A percentile compares a stretch with the other conserved stretches of the same genome.
Evolutionary conservation across 176 grass and related monocot genomes (phyloP).

Genomic region (Olyra latifolia): DNA sequence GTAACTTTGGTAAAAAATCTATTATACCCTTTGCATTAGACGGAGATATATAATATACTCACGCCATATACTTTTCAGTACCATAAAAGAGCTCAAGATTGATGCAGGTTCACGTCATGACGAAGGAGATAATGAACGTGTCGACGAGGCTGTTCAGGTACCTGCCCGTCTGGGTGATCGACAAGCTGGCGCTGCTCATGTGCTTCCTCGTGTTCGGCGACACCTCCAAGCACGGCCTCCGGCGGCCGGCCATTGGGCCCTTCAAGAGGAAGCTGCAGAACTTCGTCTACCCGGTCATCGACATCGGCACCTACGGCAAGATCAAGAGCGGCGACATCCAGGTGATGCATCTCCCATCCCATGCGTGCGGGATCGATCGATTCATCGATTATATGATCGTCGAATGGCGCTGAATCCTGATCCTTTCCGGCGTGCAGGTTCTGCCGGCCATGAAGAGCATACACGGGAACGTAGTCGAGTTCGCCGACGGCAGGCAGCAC

Average conservation of each 20-base stretch:
- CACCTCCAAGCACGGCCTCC: slow-evolving; percentile 48
- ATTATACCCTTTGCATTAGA: too few species aligned
- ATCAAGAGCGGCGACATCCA: slow-evolving; percentile 54
- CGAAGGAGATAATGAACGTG: slow-evolving; percentile 33
- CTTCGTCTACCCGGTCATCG: slow-evolving; percentile 21
- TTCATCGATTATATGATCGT: too few species aligned
- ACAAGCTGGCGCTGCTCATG: slow-evolving; percentile 36
- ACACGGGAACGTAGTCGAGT: slow-evolving; percentile 33
- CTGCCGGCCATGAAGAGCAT: slow-evolving; percentile 12
- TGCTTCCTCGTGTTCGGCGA: slow-evolving; percentile 45
- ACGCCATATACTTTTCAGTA: too few species aligned
- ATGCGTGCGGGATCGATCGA: too few species aligned
- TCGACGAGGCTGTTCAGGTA: slow-evolving; percentile 10
- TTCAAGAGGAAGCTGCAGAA: slow-evolving; percentile 29
- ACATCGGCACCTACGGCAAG: slow-evolving; percentile 46
- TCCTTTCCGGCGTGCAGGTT: slow-evolving; percentile 22
- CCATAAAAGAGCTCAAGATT: too few species aligned
- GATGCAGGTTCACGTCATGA: slow-evolving; percentile 51
- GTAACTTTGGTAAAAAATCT: too few species aligned
- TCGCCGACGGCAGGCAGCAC: slow-evolving; percentile 32
- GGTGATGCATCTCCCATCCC: slow-evolving; percentile 3
- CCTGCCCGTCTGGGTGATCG: slow-evolving; percentile 37
- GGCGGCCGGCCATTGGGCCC: slow-evolving; percentile 35
- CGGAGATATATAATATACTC: too few species aligned
- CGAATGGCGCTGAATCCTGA: too few species aligned